Conservation (phyloP, 2,329 filamentous ascomycete species). For the Epichloe festucae region DNA sequence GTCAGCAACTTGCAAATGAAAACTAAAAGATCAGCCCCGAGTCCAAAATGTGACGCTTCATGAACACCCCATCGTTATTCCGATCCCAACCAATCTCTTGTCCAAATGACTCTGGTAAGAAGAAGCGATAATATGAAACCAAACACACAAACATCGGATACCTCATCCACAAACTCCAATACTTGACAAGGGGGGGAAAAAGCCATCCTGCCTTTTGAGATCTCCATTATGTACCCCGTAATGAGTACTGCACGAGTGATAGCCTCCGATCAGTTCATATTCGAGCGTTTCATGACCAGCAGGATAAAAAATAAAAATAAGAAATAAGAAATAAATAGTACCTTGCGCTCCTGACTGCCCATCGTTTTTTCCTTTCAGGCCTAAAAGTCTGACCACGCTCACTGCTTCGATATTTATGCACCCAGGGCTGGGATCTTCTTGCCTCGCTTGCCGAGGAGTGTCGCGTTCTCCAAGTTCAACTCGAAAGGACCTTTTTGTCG, state of each 20-base stretch:
- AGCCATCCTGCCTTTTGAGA: not conserved
- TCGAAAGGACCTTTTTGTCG: slow-evolving; percentile 76
- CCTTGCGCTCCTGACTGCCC: too few relatives aligned
- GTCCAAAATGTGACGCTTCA: not conserved
- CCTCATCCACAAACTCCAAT: not conserved
- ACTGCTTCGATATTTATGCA: slow-evolving; percentile 13
- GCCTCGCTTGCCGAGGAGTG: slow-evolving; percentile 61
- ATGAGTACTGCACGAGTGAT: not conserved
- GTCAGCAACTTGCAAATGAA: not conserved
- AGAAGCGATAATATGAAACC: not conserved
- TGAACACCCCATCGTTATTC: not conserved
- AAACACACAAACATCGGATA: not conserved
- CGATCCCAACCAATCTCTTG: not conserved
- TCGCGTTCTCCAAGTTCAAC: slow-evolving; percentile 81
- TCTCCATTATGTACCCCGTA: not conserved
- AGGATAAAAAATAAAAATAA: not conserved
- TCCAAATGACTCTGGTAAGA: not conserved
- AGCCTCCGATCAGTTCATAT: not conserved
- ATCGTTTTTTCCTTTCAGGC: too few relatives aligned
- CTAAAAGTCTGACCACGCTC: too few relatives aligned
- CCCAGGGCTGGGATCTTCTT: slow-evolving; percentile 38
- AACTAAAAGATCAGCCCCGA: not conserved
- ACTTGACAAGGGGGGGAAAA: not conserved
- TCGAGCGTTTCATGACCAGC: not conserved
- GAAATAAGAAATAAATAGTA: too few relatives aligned